These are phyloP conservation scores for Tubosaeta sp. DNA, from an alignment of 768 basidiomycete species.

Conservation along the genomic window DNA sequence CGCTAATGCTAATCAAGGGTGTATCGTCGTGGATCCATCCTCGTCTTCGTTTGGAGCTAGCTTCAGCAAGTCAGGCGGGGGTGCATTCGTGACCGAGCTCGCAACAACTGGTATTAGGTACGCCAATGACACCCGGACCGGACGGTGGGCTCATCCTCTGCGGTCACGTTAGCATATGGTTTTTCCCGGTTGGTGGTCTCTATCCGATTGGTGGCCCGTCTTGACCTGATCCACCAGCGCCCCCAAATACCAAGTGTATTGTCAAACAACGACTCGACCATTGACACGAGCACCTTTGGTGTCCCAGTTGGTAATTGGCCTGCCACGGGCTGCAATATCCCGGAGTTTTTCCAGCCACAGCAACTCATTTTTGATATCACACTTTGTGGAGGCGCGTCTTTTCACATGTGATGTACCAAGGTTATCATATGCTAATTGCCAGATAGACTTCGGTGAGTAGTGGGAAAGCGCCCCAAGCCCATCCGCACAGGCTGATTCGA, in stretches of 20 bases:
- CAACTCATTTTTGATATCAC: conserved; percentile 73
- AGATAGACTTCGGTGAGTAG: conserved; percentile 31
- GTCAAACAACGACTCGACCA: conserved; percentile 44
- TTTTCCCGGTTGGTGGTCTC: conserved; percentile 24
- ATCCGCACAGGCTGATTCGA: conserved; percentile 4
- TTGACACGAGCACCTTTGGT: conserved; percentile 57
- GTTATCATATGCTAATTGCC: conserved; percentile 9
- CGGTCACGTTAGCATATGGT: conserved; percentile 24
- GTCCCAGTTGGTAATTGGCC: conserved; percentile 70
- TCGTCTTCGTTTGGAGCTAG: conserved; percentile 57
- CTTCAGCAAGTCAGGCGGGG: conserved; percentile 65
- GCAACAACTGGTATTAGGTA: conserved; percentile 62
- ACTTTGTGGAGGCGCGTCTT: conserved; percentile 52
- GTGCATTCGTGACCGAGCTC: conserved; percentile 72
- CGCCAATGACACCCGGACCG: conserved; percentile 18
- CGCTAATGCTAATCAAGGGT: conserved; percentile 60
- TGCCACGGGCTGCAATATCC: conserved; percentile 48
- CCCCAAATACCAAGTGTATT: conserved; percentile 45
- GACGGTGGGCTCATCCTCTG: not conserved
- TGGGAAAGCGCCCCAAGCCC: not conserved
- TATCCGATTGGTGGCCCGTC: not conserved
- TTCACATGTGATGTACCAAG: conserved; percentile 6
- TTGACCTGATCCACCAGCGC: conserved; percentile 16
- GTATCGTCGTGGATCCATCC: conserved; percentile 53
- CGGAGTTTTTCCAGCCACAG: conserved; percentile 56